These are phyloP conservation scores for Botrytis sinoallii DNA, from an alignment of 2,329 filamentous ascomycete genomes.

Conservation along the genomic window DNA sequence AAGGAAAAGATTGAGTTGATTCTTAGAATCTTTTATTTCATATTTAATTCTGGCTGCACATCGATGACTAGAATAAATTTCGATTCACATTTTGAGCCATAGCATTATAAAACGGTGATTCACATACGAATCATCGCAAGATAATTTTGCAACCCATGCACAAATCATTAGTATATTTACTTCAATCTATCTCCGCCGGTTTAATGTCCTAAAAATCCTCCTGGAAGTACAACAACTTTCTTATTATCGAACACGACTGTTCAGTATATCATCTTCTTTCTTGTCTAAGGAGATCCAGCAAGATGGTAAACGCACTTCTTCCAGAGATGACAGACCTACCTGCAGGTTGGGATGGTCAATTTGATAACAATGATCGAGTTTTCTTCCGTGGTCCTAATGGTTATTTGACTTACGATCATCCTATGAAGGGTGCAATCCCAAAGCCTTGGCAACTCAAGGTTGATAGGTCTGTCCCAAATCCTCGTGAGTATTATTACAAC, in stretches of 20 bases:
- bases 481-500: constrained; percentile 19
- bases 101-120: neutral
- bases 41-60: neutral
- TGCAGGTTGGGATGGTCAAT: constrained; percentile 4
- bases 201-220: neutral
- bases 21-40: neutral
- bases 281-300: neutral
- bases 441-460: constrained; percentile 21
- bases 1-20: too few relatives aligned
- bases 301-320: constrained; percentile 12
- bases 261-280: neutral
- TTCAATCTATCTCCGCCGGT: neutral
- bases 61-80: neutral
- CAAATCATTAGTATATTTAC: neutral
- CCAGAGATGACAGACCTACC: constrained; percentile 7
- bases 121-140: neutral
- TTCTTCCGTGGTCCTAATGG: constrained; percentile 3
- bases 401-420: constrained; percentile 14
- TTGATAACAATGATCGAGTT: constrained; percentile 11
- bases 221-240: neutral
- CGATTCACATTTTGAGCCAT: neutral
- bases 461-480: neutral
- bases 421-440: constrained; percentile 18
- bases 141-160: neutral
- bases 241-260: neutral